Conservation (phyloP, 2,329 filamentous ascomycete species). For the Aspergillus sp. region DNA sequence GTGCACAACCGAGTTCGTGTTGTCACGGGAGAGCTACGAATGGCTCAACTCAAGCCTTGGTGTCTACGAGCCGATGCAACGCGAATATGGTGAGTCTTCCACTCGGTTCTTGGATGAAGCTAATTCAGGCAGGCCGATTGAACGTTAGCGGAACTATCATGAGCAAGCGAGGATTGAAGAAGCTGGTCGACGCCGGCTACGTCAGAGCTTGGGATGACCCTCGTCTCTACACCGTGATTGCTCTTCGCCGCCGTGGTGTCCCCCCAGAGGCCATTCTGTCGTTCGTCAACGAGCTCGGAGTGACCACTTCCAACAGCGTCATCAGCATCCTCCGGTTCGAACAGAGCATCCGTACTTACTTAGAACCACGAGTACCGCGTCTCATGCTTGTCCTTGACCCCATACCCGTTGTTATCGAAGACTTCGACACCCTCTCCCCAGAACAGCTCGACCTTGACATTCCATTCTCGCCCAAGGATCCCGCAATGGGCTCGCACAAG, state of each 20-base stretch:
- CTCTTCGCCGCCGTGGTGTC: constrained; percentile 77
- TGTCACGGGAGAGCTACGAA: constrained; percentile 83
- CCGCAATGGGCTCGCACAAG: constrained; percentile 53
- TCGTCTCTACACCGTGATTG: constrained; percentile 82
- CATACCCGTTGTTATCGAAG: constrained; percentile 76
- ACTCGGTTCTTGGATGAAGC: neutral
- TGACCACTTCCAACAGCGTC: constrained; percentile 76
- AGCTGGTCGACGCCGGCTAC: constrained; percentile 72
- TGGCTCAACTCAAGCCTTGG: constrained; percentile 80
- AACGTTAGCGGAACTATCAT: constrained; percentile 83
- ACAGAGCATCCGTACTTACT: constrained; percentile 77
- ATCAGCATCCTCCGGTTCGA: constrained; percentile 85
- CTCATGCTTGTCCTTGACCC: constrained; percentile 89
- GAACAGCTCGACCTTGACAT: constrained; percentile 65
- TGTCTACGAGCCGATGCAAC: constrained; percentile 90
- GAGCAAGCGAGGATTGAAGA: constrained; percentile 79
- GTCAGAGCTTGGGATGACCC: constrained; percentile 92
- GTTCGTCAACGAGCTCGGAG: constrained; percentile 88
- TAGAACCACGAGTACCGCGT: constrained; percentile 83
- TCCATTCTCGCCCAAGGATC: constrained; percentile 78
- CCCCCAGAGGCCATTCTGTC: constrained; percentile 85
- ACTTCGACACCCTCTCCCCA: constrained; percentile 70
- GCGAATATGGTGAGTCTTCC: constrained; percentile 64
- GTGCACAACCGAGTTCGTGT: constrained; percentile 90
- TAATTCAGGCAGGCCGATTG: constrained; percentile 48